Base-by-base conservation (phyloP, 2,329 filamentous ascomycete species). In the Ceratocystis eucalypticola region DNA sequence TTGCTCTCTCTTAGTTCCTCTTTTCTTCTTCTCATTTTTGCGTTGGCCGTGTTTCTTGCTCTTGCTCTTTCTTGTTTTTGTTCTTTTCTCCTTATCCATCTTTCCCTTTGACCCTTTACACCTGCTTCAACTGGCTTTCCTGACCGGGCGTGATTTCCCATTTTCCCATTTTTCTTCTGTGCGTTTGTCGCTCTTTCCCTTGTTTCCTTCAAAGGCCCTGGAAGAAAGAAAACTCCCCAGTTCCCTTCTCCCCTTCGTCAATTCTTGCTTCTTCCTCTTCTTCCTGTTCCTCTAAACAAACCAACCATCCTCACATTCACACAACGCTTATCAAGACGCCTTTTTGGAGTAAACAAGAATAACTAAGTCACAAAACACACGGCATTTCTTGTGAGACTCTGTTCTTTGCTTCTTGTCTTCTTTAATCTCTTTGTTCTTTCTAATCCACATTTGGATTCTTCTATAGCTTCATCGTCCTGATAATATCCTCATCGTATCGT, bases 111-210 rank as follows among this genome's bases (percentile, higher is more conserved):
- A 41, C 59, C 25, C 66, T 66, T 62, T 71, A 69, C 70, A 70
- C 69, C 71, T 70, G 69, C 70, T 71, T 70, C 69, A 67, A 45
- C 53, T 50, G 37, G 37, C 37, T 25, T 67, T 53, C 61, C 55
- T 37, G 55, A 15, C 30, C 55, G 33, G 55, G 55, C 55, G 55
- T 59, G 55, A 59, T 37, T 65, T 50, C 61, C 71, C 71, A 72
- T 7, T 33, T 57, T 30, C 12, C 53, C 33, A 12, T 71, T 70
- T 70, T 70, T 69, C 70, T 66, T 65, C 61, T 25, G 30, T 68
- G 48, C 41, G 63, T n/a, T 55, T 22, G 28, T 61, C 46, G 37
- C 50, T 66, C 50, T 44, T 66, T 66, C 64, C 50, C 25, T 41
- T 37, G 46, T 63, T 63, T 62, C 46, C 25, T 45, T 10, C 22